Conservation (phyloP, 139 green algal genomes). For the Haematococcus lacustris region DNA sequence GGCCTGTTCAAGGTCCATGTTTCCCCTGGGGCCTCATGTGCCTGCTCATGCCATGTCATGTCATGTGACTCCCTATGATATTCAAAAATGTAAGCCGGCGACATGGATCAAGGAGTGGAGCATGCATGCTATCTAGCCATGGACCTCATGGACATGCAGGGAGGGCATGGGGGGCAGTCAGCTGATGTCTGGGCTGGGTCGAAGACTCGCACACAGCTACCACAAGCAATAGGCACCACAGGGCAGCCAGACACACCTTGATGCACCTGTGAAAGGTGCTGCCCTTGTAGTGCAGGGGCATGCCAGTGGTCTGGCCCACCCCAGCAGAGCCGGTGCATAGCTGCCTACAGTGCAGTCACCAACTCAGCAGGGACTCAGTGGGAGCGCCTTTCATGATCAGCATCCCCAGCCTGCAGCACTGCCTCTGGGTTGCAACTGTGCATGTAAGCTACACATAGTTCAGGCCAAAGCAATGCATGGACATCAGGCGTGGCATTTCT, state of each 20-base stretch:
- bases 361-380: not conserved
- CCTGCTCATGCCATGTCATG: too few species aligned
- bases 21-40: too few species aligned
- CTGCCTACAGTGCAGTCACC: not conserved
- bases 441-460: too few species aligned
- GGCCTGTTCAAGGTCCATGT: too few species aligned
- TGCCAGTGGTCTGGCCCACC: conserved; percentile 34
- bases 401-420: too few species aligned
- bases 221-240: not conserved
- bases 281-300: conserved; percentile 59
- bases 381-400: not conserved
- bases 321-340: conserved; percentile 57
- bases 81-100: not conserved
- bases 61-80: too few species aligned
- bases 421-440: too few species aligned
- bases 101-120: not conserved
- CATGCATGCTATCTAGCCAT: not conserved
- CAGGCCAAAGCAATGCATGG: too few species aligned
- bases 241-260: not conserved
- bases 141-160: too few species aligned
- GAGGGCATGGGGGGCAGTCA: too few species aligned
- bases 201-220: not conserved
- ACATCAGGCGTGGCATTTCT: too few species aligned
- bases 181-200: too few species aligned
- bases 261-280: conserved; percentile 40